Base-by-base conservation (phyloP, 495 filamentous ascomycete genomes). In the Neurospora intermedia region DNA sequence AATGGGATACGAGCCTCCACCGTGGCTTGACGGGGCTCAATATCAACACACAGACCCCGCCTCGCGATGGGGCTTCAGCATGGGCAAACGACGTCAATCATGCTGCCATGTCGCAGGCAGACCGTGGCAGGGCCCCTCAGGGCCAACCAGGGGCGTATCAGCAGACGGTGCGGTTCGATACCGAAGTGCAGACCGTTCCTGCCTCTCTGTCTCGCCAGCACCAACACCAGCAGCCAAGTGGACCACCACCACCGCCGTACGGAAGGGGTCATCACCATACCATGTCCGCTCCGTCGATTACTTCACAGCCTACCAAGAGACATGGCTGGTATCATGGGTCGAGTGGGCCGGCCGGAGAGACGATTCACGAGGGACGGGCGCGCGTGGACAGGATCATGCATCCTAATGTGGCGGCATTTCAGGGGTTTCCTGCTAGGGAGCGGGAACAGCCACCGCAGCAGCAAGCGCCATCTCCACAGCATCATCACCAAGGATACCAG, bases 1-100 rank as follows among this genome's bases (percentile, higher is more conserved):
- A 91, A 8, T 96, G 92, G 89, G 94, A 96, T 73, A 90, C 88
- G 83, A 88, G 87, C 4, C 80, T 96, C 40, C 91, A 96, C 74
- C 89, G 88, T 42, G 91, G 91, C 27, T 77, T 96, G 18, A 93
- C 89, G 2, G 86, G 91, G 43, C 86, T 96, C 11, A 91, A 94
- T 70, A 89, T 96, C 79, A 85, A 84, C 73, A 87, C 85, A 15
- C 13, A 66, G 27, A 66, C 54, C 2, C 81, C 83, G 16, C 85
- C 88, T 9, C 81, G 83, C 59, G 92, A 93, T 71, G 82, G 88
- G 9, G 83, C 86, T 0, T 78, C 83, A 5, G 75, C 80, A 7
- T 88, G 87, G 86, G 85, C 86, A 7, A 81, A 76, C 69, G 86
- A 88, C 43, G 81, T 83, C 35, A 83, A 85, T 45, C 81, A 83